Percentiles rank a stretch among this genome's conserved stretches.
phyloP scores from a whole-genome alignment of 2,329 filamentous ascomycete genomes.

The Colletotrichum lindemuthianum region DNA sequence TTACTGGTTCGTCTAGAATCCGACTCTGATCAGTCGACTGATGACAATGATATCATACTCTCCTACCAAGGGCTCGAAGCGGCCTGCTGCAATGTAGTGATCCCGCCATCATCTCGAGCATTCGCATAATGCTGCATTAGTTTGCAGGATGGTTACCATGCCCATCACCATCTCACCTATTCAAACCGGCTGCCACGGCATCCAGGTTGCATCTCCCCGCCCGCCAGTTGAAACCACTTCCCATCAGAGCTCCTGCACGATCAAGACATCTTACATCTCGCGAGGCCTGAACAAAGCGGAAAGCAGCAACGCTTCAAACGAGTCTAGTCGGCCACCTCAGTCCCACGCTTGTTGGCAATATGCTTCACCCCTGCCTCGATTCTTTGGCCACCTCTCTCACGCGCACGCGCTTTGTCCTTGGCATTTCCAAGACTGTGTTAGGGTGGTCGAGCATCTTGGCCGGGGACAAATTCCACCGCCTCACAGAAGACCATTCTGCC shows the following conservation, averaged over 20 bases:
- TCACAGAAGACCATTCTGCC: neutral
- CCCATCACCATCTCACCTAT: neutral
- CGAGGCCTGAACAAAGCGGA: slow-evolving; percentile 1
- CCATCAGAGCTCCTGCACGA: slow-evolving; percentile 19
- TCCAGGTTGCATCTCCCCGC: neutral
- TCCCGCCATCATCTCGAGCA: neutral
- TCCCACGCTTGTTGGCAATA: slow-evolving; percentile 15
- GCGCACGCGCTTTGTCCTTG: slow-evolving; percentile 2
- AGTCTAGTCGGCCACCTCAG: slow-evolving; percentile 8
- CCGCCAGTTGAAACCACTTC: slow-evolving; percentile 25
- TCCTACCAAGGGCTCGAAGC: neutral
- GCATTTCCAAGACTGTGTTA: slow-evolving; percentile 8
- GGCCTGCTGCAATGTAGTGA: neutral
- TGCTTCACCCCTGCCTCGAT: slow-evolving; percentile 2
- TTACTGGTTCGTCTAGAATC: too few species aligned
- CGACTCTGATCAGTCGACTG: neutral
- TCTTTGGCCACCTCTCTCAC: neutral
- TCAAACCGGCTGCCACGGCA: slow-evolving; percentile 1
- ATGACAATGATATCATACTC: neutral
- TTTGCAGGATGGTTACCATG: neutral
- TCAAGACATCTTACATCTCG: slow-evolving; percentile 20
- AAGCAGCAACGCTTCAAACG: slow-evolving; percentile 8
- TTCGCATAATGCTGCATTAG: slow-evolving; percentile 3
- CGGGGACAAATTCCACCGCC: slow-evolving; percentile 8
- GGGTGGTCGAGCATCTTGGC: neutral